Evolutionary conservation across 169 alveolate species (phyloP).

Genomic region (Plasmodium vivax): DNA sequence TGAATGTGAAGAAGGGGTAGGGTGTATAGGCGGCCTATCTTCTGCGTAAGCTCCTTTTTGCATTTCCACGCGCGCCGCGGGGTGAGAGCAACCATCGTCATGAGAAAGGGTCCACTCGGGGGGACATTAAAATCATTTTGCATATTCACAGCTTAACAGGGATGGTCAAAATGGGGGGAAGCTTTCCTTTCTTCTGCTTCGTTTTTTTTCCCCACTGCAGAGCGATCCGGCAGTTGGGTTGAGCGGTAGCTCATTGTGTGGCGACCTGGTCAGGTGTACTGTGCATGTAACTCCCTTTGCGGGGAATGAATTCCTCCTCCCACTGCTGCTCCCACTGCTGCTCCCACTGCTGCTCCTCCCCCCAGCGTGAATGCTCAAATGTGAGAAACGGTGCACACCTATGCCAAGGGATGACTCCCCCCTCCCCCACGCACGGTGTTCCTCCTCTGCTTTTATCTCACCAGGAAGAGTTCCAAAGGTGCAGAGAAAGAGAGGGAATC

Average conservation of each 20-base stretch:
- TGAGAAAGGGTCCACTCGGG: background rate
- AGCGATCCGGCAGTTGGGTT: background rate
- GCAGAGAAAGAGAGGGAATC: background rate
- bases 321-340: background rate
- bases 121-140: background rate
- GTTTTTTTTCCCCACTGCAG: background rate
- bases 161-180: background rate
- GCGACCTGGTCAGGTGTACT: background rate
- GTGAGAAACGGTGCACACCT: background rate
- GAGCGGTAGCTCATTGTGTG: background rate
- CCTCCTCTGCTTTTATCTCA: background rate
- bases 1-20: background rate
- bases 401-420: background rate
- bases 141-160: background rate
- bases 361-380: background rate
- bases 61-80: background rate
- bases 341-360: too few relatives aligned
- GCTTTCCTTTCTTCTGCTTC: background rate
- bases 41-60: background rate
- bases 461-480: background rate
- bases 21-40: background rate
- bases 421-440: background rate
- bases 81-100: background rate
- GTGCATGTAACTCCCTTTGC: background rate
- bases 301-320: background rate